These are phyloP conservation scores for Lachnum nothofagi DNA, from an alignment of 2,329 filamentous ascomycete species.

Conservation along the genomic window DNA sequence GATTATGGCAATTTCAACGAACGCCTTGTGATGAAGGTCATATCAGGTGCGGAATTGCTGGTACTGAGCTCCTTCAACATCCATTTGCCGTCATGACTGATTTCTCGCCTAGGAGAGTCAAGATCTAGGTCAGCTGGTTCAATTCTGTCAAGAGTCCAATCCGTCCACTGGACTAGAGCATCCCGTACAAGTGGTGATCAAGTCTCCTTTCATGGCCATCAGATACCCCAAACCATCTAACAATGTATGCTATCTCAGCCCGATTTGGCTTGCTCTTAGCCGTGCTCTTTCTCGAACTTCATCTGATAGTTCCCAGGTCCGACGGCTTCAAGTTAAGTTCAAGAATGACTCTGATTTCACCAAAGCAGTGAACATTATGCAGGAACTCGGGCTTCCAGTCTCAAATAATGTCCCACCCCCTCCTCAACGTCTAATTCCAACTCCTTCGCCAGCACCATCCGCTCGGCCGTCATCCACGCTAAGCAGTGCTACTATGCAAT, in stretches of 20 bases:
- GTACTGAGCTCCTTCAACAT: conserved; percentile 31
- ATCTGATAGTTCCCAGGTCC: conserved; percentile 31
- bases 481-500: not conserved
- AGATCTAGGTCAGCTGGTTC: conserved; percentile 26
- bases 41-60: conserved; percentile 38
- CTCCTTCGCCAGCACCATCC: conserved; percentile 12
- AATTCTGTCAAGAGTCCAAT: conserved; percentile 15
- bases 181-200: conserved; percentile 32
- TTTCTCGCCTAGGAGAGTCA: conserved; percentile 27
- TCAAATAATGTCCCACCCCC: conserved; percentile 12
- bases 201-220: conserved; percentile 33
- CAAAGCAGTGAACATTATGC: conserved; percentile 25
- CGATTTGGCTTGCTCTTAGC: too few relatives aligned
- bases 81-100: not conserved
- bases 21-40: conserved; percentile 34
- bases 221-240: conserved; percentile 30
- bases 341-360: conserved; percentile 34
- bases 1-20: conserved; percentile 18
- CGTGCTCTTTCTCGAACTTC: not conserved
- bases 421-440: not conserved
- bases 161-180: conserved; percentile 18
- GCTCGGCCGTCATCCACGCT: conserved; percentile 3
- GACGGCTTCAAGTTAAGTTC: conserved; percentile 42
- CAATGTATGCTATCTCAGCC: conserved; percentile 22
- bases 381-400: conserved; percentile 33